These are phyloP conservation scores for Ajuga reptans DNA, from an alignment of 305 asterid genomes.

Conservation along the genomic window DNA sequence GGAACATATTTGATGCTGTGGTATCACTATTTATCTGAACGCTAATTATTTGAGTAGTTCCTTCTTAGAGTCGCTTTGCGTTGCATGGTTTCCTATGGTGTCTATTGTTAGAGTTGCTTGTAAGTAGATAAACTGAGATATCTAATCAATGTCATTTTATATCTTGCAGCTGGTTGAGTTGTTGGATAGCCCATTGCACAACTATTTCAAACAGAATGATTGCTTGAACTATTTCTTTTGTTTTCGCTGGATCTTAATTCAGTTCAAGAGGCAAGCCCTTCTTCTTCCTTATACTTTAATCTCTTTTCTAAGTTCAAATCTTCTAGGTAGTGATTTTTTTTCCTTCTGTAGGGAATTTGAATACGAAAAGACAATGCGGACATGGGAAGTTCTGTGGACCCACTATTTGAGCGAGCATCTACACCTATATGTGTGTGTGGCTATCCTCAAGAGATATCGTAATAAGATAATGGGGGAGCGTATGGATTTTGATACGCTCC, in stretches of 20 bases:
- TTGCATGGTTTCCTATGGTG: not conserved
- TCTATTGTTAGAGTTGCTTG: not conserved
- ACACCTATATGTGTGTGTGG: slow-evolving; percentile 79
- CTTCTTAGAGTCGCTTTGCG: not conserved
- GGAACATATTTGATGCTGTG: not conserved
- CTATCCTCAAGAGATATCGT: slow-evolving; percentile 71
- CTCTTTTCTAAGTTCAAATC: not conserved
- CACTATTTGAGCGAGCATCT: slow-evolving; percentile 82
- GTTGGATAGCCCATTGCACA: slow-evolving; percentile 80
- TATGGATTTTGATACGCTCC: slow-evolving; percentile 94
- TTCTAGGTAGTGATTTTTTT: too few species aligned
- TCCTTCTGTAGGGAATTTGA: slow-evolving; percentile 66
- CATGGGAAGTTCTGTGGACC: slow-evolving; percentile 97
- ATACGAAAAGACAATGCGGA: slow-evolving; percentile 58
- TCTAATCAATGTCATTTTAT: slow-evolving; percentile 14
- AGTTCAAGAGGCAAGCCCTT: slow-evolving; percentile 79
- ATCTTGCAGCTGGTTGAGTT: slow-evolving; percentile 81
- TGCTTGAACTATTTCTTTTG: slow-evolving; percentile 97
- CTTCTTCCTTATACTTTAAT: not conserved
- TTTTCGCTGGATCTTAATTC: slow-evolving; percentile 97
- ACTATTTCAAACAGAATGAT: slow-evolving; percentile 76
- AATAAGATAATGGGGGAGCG: slow-evolving; percentile 74
- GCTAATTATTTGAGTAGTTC: not conserved
- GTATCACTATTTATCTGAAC: not conserved
- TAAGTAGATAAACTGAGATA: not conserved